Evolutionary conservation across 2,329 filamentous ascomycete species (phyloP).

Genomic region (Fulvia fulva): DNA sequence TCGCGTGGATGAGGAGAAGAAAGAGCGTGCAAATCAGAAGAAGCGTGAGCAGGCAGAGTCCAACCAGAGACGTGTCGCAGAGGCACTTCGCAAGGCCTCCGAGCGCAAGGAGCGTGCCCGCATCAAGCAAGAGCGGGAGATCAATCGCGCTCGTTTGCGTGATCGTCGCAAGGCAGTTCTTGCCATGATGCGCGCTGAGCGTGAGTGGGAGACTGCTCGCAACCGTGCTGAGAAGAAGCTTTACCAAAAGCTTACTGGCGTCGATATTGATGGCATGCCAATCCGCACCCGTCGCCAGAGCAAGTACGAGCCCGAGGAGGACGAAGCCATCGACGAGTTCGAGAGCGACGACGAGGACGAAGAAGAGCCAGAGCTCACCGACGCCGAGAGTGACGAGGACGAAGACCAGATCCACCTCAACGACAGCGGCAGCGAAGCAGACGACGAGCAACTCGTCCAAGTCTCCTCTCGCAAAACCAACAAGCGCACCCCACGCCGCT

Average conservation of each 20-base stretch:
- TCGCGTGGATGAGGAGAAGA: constrained; percentile 14
- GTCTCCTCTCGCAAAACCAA: neutral
- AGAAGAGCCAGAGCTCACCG: constrained; percentile 8
- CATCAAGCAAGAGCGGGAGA: constrained; percentile 16
- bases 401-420: neutral
- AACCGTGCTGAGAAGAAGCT: constrained; percentile 16
- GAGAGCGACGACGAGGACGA: constrained; percentile 16
- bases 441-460: constrained; percentile 2
- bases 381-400: constrained; percentile 4
- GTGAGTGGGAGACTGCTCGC: constrained; percentile 19
- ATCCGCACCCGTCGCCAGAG: constrained; percentile 6
- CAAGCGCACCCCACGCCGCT: neutral
- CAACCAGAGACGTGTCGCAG: constrained; percentile 8
- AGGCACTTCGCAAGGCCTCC: constrained; percentile 11
- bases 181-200: constrained; percentile 15
- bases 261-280: constrained; percentile 9
- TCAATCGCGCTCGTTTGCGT: constrained; percentile 7
- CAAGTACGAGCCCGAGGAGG: constrained; percentile 10
- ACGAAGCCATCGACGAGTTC: constrained; percentile 12
- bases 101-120: constrained; percentile 13
- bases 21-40: constrained; percentile 12
- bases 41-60: constrained; percentile 17
- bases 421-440: neutral
- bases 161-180: constrained; percentile 6
- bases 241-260: constrained; percentile 21